phyloP scores from a whole-genome alignment of 441 rosid species.

The Bocquillonia castaneifolia region DNA sequence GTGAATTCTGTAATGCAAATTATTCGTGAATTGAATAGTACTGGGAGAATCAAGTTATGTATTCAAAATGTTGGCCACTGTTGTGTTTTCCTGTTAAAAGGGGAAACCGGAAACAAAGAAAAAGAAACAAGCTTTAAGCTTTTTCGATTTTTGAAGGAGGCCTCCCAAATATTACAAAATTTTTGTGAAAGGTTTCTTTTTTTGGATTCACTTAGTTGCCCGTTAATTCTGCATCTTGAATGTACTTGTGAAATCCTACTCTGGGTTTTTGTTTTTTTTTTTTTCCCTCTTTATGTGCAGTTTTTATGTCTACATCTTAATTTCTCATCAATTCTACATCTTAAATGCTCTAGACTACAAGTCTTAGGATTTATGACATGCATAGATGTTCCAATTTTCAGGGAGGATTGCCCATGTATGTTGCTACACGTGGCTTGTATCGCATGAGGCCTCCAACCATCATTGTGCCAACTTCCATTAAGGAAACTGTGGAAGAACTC shows the following conservation, averaged over 20 bases:
- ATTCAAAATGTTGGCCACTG: background rate
- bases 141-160: background rate
- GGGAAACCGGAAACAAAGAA: no score
- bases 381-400: constrained; percentile 19
- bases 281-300: no score
- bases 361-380: background rate
- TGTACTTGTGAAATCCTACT: background rate
- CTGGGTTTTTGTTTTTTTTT: no score
- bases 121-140: no score
- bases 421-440: constrained; percentile 77
- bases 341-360: background rate
- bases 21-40: background rate
- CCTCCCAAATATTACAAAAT: background rate
- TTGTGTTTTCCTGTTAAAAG: background rate
- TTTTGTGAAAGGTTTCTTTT: background rate
- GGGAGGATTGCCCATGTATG: constrained; percentile 94
- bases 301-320: no score
- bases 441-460: constrained; percentile 87
- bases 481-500: constrained; percentile 62
- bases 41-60: background rate
- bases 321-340: no score
- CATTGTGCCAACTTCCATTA: constrained; percentile 56
- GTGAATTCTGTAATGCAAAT: background rate
- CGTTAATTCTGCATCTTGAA: background rate
- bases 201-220: background rate